Percentiles rank a stretch among this genome's conserved stretches.
Evolutionary conservation across 1,284 basidiomycete species (phyloP).

Genomic region (Vanrija pseudolonga): DNA sequence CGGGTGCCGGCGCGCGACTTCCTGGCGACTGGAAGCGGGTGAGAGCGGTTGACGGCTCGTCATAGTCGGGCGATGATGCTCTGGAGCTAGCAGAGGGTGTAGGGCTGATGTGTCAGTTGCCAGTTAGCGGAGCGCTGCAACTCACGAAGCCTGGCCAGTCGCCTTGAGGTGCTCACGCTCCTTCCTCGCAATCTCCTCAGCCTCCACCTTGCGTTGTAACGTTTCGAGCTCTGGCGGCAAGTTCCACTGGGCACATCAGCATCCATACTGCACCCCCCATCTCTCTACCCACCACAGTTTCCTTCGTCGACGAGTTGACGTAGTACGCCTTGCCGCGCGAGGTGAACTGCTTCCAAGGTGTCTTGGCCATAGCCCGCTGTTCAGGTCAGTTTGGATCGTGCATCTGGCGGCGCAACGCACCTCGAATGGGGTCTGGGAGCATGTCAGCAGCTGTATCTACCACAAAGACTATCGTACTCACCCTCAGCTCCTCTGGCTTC

Average conservation of each 20-base stretch:
- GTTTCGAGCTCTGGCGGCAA: constrained; percentile 82
- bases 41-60: constrained; percentile 3
- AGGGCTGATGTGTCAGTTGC: constrained; percentile 6
- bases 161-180: constrained; percentile 15
- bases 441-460: constrained; percentile 45
- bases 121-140: not conserved
- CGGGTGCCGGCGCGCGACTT: constrained; percentile 6
- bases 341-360: constrained; percentile 89
- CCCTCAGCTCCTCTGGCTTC: constrained; percentile 50
- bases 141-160: constrained; percentile 27
- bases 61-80: constrained; percentile 13
- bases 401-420: constrained; percentile 48
- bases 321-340: constrained; percentile 86
- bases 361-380: constrained; percentile 76
- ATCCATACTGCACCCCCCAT: not conserved
- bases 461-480: constrained; percentile 1
- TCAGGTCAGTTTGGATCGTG: constrained; percentile 4
- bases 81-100: constrained; percentile 2
- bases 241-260: constrained; percentile 63
- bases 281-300: constrained; percentile 33
- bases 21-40: constrained; percentile 3
- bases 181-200: constrained; percentile 53
- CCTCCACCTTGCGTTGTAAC: constrained; percentile 75
- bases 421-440: constrained; percentile 77
- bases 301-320: constrained; percentile 62